Evolutionary conservation across 345 rosid genomes (phyloP).

Genomic region (Heritiera fomes): DNA sequence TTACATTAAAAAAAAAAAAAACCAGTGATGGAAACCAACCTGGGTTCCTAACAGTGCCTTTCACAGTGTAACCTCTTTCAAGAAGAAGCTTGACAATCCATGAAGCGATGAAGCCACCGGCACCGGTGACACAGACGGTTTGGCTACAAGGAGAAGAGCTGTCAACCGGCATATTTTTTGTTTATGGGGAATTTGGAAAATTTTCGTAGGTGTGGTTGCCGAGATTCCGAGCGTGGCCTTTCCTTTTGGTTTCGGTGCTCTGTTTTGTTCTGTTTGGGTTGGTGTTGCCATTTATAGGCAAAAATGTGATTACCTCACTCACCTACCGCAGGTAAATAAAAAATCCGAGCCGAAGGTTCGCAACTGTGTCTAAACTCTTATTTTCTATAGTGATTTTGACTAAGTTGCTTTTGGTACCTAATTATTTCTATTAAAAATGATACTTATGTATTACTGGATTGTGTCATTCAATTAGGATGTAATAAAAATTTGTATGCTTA

Average conservation of each 20-base stretch:
- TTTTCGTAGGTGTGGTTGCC: too few relatives aligned
- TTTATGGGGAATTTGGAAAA: background rate
- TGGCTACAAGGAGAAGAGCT: conserved; percentile 44
- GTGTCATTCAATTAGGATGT: too few relatives aligned
- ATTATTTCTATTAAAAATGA: too few relatives aligned
- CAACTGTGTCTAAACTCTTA: too few relatives aligned
- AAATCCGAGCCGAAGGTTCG: too few relatives aligned
- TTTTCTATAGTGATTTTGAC: too few relatives aligned
- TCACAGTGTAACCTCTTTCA: conserved; percentile 75
- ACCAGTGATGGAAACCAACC: conserved; percentile 30
- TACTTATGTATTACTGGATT: too few relatives aligned
- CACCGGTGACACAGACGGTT: conserved; percentile 93
- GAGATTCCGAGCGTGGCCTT: background rate
- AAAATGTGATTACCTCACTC: background rate
- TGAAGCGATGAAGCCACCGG: conserved; percentile 96
- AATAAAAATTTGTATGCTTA: too few relatives aligned
- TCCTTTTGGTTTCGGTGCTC: background rate
- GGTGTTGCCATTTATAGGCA: background rate
- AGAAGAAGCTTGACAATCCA: conserved; percentile 93
- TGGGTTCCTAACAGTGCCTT: conserved; percentile 88
- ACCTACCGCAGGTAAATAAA: too few relatives aligned
- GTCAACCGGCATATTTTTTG: conserved; percentile 46
- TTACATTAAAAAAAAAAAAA: background rate
- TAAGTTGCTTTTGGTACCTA: too few relatives aligned
- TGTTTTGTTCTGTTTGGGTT: background rate